Evolutionary conservation across 75 land plant species (phyloP).

Genomic region (Pinus tabuliformis): DNA sequence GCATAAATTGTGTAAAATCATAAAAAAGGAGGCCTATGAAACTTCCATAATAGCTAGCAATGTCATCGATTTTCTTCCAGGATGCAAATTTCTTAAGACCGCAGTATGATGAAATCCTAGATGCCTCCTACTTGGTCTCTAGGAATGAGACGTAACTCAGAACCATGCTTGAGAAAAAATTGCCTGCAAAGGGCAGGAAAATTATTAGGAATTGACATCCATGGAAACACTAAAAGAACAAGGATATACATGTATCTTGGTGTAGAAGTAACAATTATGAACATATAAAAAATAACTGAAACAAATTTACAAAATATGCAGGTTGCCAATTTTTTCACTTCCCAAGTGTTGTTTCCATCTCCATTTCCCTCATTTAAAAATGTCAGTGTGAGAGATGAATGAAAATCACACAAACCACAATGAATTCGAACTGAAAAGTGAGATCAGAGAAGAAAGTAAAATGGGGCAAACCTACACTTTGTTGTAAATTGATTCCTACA

Average conservation of each 20-base stretch:
- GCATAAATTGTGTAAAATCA: too few relatives aligned
- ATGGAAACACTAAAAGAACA: neutral
- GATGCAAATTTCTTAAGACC: too few relatives aligned
- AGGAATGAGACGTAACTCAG: slow-evolving; percentile 94
- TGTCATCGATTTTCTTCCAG: too few relatives aligned
- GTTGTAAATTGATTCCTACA: slow-evolving; percentile 98
- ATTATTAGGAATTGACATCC: neutral
- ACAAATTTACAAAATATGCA: neutral
- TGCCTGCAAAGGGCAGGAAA: slow-evolving; percentile 45
- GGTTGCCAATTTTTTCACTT: neutral
- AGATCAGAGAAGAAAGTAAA: neutral
- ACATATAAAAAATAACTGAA: neutral
- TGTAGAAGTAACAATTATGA: neutral
- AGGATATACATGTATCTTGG: neutral
- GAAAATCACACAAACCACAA: neutral
- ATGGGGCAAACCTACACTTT: slow-evolving; percentile 81
- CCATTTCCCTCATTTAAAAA: neutral
- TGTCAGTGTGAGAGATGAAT: neutral
- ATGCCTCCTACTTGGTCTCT: slow-evolving; percentile 84
- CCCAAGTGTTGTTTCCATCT: neutral
- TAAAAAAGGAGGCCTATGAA: too few relatives aligned
- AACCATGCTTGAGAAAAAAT: slow-evolving; percentile 95
- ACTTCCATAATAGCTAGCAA: too few relatives aligned
- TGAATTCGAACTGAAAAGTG: neutral
- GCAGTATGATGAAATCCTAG: neutral